Base-by-base conservation (phyloP, 495 filamentous ascomycete genomes). In the Neurospora terricola region DNA sequence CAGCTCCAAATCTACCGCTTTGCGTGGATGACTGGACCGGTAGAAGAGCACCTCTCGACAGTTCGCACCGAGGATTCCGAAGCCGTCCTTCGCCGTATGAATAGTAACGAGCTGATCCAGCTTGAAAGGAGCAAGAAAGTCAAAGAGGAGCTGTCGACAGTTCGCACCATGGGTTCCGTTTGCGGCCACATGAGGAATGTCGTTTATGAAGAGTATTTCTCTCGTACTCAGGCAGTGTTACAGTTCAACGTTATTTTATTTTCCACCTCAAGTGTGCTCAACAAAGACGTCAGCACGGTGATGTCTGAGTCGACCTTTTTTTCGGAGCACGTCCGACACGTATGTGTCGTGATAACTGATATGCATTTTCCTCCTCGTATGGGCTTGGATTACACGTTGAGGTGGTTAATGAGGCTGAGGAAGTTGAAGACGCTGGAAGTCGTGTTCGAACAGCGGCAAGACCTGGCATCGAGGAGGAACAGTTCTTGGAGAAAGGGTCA, bases 401-500 rank as follows among this genome's bases (percentile, higher is more conserved):
- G 7, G 0, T 54, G 45, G 45, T 54, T 54, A 5, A 6, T 14
- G 45, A 14, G 10, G 21, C 21, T 54, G 10, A 27, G n/a, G 21
- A 3, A 27, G 10, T 27, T 54, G 4, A 54, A 0, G 45, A 54
- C 45, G 21, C 45, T 54, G 45, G 21, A 54, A 14, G 45, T 54
- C 0, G 45, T 54, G 45, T 54, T 54, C 21, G 45, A 54, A 27
- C 45, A 23, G 21, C 7, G 18, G 42, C 42, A n/a, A 45, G 0
- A 4, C 42, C 16, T 1, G 18, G 42, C 0, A 45, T 45, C 7
- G 42, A 45, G 42, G 10, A 45, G 0, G 7, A 1, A 1, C 0
- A 23, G 0, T 54, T 23, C 0, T 0, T 54, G 21, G 45, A 6
- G 4, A 1, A 27, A 54, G 21, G 45, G 10, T 3, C 10, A 23